Evolutionary conservation across 2,329 filamentous ascomycete species (phyloP).

Genomic region (Apiospora arundinis): DNA sequence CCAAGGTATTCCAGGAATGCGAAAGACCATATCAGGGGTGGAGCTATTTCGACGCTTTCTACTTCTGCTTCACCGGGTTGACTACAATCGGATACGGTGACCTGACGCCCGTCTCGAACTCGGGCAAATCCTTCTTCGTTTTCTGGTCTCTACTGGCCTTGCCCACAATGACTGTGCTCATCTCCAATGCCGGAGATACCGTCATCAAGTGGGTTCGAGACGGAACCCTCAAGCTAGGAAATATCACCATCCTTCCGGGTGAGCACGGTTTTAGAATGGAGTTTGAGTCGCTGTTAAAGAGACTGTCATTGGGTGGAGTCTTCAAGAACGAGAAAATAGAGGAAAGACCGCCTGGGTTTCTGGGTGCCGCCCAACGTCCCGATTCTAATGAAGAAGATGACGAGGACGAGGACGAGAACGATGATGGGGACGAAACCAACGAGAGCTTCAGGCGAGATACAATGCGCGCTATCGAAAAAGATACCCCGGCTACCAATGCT

Average conservation of each 20-base stretch:
- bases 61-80: conserved; percentile 84
- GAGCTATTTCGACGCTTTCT: conserved; percentile 81
- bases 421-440: conserved; percentile 34
- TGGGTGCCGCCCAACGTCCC: conserved; percentile 41
- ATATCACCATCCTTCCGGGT: conserved; percentile 65
- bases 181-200: conserved; percentile 84
- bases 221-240: conserved; percentile 61
- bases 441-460: conserved; percentile 17
- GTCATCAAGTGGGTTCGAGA: conserved; percentile 70
- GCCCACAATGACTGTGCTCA: conserved; percentile 86
- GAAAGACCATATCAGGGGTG: conserved; percentile 64
- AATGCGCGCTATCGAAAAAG: background rate
- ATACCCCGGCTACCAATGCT: background rate
- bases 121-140: conserved; percentile 87
- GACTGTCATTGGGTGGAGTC: conserved; percentile 50
- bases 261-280: conserved; percentile 56
- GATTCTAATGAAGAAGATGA: conserved; percentile 32
- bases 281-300: conserved; percentile 50
- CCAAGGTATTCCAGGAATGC: conserved; percentile 69
- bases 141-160: conserved; percentile 88
- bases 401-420: conserved; percentile 29
- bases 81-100: conserved; percentile 91
- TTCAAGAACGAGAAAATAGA: conserved; percentile 47
- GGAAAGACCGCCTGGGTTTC: conserved; percentile 49
- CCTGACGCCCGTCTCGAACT: conserved; percentile 75